These are phyloP conservation scores for Penicillium oxalicum DNA, from an alignment of 2,329 filamentous ascomycete species.

Conservation along the genomic window DNA sequence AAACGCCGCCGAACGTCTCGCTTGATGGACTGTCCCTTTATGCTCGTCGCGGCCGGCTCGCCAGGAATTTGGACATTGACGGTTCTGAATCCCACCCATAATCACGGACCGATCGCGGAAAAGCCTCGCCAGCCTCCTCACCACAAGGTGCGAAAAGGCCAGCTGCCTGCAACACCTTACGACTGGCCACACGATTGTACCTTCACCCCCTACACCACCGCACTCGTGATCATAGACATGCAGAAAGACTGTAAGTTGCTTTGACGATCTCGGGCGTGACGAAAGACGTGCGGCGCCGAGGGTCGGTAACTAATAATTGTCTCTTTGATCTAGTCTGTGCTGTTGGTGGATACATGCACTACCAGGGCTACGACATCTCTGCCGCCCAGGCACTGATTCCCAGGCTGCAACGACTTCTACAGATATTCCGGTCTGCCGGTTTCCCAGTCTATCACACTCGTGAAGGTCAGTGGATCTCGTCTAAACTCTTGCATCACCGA, in stretches of 20 bases:
- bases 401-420: conserved; percentile 35
- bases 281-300: no score
- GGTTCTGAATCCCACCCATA: conserved; percentile 39
- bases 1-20: conserved; percentile 41
- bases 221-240: conserved; percentile 45
- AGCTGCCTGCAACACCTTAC: conserved; percentile 38
- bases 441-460: conserved; percentile 44
- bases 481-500: not conserved
- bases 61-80: conserved; percentile 42
- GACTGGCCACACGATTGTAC: conserved; percentile 44
- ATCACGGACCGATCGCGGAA: conserved; percentile 39
- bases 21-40: conserved; percentile 42
- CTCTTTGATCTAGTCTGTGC: conserved; percentile 33
- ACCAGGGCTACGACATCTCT: conserved; percentile 42
- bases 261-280: no score
- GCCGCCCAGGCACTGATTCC: conserved; percentile 37
- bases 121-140: conserved; percentile 38
- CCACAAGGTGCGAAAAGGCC: conserved; percentile 41
- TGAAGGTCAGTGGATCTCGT: conserved; percentile 31
- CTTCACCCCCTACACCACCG: conserved; percentile 42
- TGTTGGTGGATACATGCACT: conserved; percentile 41
- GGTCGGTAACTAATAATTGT: no score
- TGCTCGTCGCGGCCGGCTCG: conserved; percentile 40
- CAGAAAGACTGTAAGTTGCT: conserved; percentile 41
- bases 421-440: conserved; percentile 33